Evolutionary conservation across 192 early-diverging fungal species (phyloP).

Genomic region (Gigaspora rosea): DNA sequence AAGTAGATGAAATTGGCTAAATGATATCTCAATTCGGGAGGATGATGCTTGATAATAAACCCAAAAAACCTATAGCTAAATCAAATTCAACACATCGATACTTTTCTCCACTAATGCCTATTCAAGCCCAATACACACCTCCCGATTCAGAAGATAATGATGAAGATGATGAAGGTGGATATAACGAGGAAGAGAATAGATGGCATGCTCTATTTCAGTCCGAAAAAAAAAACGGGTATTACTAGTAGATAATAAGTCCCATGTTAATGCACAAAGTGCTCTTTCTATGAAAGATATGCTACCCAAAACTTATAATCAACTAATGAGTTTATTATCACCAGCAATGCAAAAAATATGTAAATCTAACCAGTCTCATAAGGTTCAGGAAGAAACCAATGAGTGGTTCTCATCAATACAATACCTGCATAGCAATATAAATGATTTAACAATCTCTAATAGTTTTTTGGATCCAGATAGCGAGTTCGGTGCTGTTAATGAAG

Average conservation of each 20-base stretch:
- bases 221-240: slow-evolving; percentile 10
- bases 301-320: background rate
- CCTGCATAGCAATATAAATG: too few relatives aligned
- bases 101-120: background rate
- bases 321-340: slow-evolving; percentile 1
- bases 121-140: background rate
- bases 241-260: background rate
- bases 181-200: background rate
- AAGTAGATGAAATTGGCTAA: too few relatives aligned
- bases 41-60: too few relatives aligned
- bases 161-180: background rate
- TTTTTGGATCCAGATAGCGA: too few relatives aligned
- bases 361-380: background rate
- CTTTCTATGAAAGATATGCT: too few relatives aligned
- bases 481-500: too few relatives aligned
- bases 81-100: background rate
- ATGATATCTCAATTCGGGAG: too few relatives aligned
- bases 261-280: too few relatives aligned
- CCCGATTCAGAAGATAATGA: background rate
- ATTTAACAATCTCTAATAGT: too few relatives aligned
- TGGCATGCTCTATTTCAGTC: background rate
- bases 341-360: background rate
- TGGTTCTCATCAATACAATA: too few relatives aligned
- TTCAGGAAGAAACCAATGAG: background rate
- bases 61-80: background rate